phyloP scores from a whole-genome alignment of 2,329 filamentous ascomycete species.

The Rachicladosporium sp. region DNA sequence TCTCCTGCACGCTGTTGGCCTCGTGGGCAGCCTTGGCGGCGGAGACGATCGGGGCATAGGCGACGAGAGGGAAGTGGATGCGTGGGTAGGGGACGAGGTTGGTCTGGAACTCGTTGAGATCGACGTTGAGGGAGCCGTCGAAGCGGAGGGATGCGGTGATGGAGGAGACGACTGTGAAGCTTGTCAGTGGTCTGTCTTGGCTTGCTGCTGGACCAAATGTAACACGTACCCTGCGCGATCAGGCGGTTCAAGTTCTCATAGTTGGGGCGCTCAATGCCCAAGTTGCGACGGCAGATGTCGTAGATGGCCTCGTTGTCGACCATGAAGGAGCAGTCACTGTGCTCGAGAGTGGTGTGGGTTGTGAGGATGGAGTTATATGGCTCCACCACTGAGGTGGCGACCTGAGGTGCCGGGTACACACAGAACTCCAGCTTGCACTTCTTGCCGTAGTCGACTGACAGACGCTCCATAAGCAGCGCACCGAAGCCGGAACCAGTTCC shows the following conservation, averaged over 20 bases:
- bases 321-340: conserved; percentile 99
- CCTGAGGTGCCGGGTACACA: conserved; percentile 95
- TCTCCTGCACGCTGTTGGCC: conserved; percentile 95
- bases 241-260: conserved; percentile 98
- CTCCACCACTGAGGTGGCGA: conserved; percentile 94
- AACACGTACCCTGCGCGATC: conserved; percentile 69
- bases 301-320: conserved; percentile 99
- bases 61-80: conserved; percentile 98
- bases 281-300: conserved; percentile 96
- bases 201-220: conserved; percentile 18
- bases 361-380: conserved; percentile 99
- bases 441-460: conserved; percentile 98
- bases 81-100: conserved; percentile 97
- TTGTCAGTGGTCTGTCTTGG: no score
- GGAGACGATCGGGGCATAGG: conserved; percentile 88
- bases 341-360: conserved; percentile 96
- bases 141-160: conserved; percentile 98
- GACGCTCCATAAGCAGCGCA: conserved; percentile 95
- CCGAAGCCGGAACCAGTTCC: conserved; percentile 98
- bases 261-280: conserved; percentile 93
- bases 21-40: conserved; percentile 93
- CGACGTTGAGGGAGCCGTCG: conserved; percentile 96
- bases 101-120: conserved; percentile 99
- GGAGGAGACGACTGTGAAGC: conserved; percentile 73
- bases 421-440: conserved; percentile 99